A percentile compares a stretch with the other conserved stretches of the same genome.
These are phyloP conservation scores for Lindgomyces ingoldianus DNA, from an alignment of 495 filamentous ascomycete genomes.

Conservation along the genomic window DNA sequence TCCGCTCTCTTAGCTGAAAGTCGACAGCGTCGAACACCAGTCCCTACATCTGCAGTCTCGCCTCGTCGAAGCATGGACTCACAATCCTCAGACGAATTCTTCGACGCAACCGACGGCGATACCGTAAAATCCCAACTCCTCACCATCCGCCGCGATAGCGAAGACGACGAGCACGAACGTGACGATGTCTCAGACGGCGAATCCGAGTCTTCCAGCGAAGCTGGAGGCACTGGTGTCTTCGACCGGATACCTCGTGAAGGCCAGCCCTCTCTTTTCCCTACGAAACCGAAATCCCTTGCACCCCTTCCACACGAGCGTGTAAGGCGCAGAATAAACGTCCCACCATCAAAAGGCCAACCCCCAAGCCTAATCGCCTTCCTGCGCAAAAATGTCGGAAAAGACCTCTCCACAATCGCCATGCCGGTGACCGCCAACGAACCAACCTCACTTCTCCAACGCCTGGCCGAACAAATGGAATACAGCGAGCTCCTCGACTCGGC, in stretches of 20 bases:
- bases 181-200: conserved; percentile 57
- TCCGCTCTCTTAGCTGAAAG: conserved; percentile 71
- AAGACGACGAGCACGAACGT: conserved; percentile 52
- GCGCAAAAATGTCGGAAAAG: conserved; percentile 97
- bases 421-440: conserved; percentile 96
- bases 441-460: conserved; percentile 79
- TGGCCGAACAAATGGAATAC: conserved; percentile 89
- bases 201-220: conserved; percentile 63
- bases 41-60: conserved; percentile 48
- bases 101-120: conserved; percentile 78
- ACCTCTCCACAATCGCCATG: conserved; percentile 94
- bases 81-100: conserved; percentile 79
- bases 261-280: conserved; percentile 64
- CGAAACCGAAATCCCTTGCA: conserved; percentile 68
- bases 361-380: conserved; percentile 91
- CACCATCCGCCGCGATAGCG: conserved; percentile 65
- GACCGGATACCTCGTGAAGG: conserved; percentile 45
- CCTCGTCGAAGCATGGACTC: conserved; percentile 82
- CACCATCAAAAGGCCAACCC: conserved; percentile 70
- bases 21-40: conserved; percentile 70
- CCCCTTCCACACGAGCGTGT: conserved; percentile 74
- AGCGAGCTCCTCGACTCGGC: conserved; percentile 78
- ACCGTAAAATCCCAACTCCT: conserved; percentile 66
- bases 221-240: conserved; percentile 48
- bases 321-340: conserved; percentile 68